Evolutionary conservation across 108 stramenopile species (phyloP), one percentile per base, ranked within the genome.

Genomic region (Cyclotella baltica): DNA sequence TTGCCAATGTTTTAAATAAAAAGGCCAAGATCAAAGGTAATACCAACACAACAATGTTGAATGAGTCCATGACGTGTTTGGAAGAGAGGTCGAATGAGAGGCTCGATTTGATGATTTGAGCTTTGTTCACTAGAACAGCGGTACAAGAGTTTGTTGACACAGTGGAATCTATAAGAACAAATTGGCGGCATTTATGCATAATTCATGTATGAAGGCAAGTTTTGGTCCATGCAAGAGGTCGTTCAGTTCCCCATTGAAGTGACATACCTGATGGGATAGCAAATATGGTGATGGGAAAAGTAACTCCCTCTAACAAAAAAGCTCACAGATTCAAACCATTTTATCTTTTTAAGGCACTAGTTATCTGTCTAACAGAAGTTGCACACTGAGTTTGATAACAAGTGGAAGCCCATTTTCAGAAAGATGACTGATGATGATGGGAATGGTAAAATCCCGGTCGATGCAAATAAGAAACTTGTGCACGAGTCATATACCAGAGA

Each of bases 341-440:
- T 43, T 13, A 43, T 6, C 40, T 43, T 13, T 43, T 43, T 43
- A 43, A 43, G 40, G 40, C 40, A 43, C 40, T 13, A 10, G 40
- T 20, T 8, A 52, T 4, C 51, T 52, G 4, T 23, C 55, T 23
- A 55, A 10, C 11, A 55, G 55, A 55, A 55, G 55, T 25, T 55
- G n/a, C 23, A 2, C 1, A 55, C 22, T 3, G 55, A 25, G 55
- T 27, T 55, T 4, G 55, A 55, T 55, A 55, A n/a, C 11, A 55
- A 55, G 25, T 55, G 55, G 55, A 55, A 55, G 55, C 55, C 55
- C 3, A 55, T 55, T 27, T 55, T 27, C 23, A 23, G 55, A 10
- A 55, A 55, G 55, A 55, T 55, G 55, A 55, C 25, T n/a, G 55
- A 55, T 11, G 55, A n/a, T 25, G 23, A n/a, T 23, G 23, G 55